Conservation (phyloP, 768 basidiomycete species). For the Leucosporidium creatinivorum region DNA sequence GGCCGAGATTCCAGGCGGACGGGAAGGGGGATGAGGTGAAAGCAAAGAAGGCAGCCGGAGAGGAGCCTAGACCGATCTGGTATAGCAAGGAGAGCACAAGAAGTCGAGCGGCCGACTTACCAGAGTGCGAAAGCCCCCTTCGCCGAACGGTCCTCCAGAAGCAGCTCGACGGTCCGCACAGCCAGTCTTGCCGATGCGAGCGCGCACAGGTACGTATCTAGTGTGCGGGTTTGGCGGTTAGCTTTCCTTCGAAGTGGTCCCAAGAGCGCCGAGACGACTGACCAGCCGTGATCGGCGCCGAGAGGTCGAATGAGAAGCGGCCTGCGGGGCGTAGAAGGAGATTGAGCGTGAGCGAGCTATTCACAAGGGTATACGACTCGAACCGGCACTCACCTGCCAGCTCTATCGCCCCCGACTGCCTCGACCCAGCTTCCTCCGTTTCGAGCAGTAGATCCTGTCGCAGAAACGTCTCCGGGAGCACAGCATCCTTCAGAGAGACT, state of each 20-base stretch:
- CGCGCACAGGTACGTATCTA: conserved; percentile 40
- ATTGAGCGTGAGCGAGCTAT: conserved; percentile 22
- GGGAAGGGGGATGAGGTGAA: too few species aligned
- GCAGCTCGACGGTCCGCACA: conserved; percentile 35
- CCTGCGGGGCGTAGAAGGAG: conserved; percentile 24
- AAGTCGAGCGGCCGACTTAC: not conserved
- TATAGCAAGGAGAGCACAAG: too few species aligned
- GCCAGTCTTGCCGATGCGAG: conserved; percentile 39
- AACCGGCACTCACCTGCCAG: conserved; percentile 19
- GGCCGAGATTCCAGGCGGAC: too few species aligned
- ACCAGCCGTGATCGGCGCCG: conserved; percentile 41
- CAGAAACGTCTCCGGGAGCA: conserved; percentile 42
- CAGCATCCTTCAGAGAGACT: conserved; percentile 33
- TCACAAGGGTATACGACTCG: not conserved
- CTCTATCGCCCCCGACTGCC: conserved; percentile 28
- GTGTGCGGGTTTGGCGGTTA: too few species aligned
- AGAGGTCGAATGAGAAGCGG: conserved; percentile 41
- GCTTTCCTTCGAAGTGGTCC: not conserved
- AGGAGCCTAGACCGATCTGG: too few species aligned
- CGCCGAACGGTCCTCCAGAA: not conserved
- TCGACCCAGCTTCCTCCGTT: not conserved
- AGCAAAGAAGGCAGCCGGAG: too few species aligned
- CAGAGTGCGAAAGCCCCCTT: conserved; percentile 13
- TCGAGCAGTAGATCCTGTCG: conserved; percentile 34
- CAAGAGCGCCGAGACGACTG: not conserved